Conservation (phyloP, 805 yeast species). For the Saturnispora ahearnii region DNA sequence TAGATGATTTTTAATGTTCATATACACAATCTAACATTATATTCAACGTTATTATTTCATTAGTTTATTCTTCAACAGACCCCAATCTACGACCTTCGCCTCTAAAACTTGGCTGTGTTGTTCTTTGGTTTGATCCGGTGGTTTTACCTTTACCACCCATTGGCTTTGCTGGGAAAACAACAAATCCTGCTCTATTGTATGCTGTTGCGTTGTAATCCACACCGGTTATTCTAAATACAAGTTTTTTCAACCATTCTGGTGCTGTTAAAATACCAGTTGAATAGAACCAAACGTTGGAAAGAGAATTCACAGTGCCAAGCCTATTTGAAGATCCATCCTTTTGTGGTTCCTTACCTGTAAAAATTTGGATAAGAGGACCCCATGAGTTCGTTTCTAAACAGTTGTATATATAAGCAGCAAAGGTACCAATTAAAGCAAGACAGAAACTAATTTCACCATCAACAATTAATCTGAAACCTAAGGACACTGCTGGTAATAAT, state of each 20-base stretch:
- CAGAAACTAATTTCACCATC: constrained; percentile 35
- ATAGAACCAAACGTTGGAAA: constrained; percentile 30
- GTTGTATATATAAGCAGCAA: constrained; percentile 50
- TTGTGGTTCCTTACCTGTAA: constrained; percentile 25
- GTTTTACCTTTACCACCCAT: constrained; percentile 11
- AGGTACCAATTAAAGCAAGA: constrained; percentile 40
- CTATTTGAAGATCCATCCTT: constrained; percentile 18
- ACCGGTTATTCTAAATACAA: constrained; percentile 25
- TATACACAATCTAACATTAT: neutral
- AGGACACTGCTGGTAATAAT: constrained; percentile 37
- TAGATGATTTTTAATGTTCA: neutral
- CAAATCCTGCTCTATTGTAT: constrained; percentile 21
- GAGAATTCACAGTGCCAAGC: constrained; percentile 25
- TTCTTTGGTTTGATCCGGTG: constrained; percentile 8
- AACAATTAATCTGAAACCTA: constrained; percentile 36
- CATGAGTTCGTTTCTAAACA: constrained; percentile 52
- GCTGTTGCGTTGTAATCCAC: constrained; percentile 25
- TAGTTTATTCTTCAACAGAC: neutral
- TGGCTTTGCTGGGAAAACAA: constrained; percentile 13
- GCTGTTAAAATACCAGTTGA: constrained; percentile 50
- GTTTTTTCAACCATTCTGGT: constrained; percentile 35
- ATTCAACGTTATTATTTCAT: neutral
- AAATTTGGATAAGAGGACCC: constrained; percentile 33
- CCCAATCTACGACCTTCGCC: constrained; percentile 8
- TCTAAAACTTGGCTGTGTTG: neutral